phyloP scores from a whole-genome alignment of 2,329 filamentous ascomycete genomes.

The Lachnellula occidentalis region DNA sequence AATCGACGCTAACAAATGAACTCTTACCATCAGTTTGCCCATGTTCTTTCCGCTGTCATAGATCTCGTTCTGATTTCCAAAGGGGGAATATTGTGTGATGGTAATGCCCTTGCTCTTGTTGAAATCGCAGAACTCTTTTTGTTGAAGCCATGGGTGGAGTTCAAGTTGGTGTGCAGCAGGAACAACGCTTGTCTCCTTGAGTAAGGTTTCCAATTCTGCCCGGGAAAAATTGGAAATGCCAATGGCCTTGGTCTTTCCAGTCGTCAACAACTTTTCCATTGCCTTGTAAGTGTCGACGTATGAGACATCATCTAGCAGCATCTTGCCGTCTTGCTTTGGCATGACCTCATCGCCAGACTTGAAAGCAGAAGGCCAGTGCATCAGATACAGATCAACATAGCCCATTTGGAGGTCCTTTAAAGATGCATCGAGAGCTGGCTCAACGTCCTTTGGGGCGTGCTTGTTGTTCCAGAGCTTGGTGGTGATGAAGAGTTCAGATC shows the following conservation, averaged over 20 bases:
- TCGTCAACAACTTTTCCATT: conserved; percentile 49
- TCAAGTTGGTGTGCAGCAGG: conserved; percentile 56
- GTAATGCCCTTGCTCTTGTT: conserved; percentile 39
- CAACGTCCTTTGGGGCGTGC: conserved; percentile 32
- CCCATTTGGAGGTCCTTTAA: conserved; percentile 34
- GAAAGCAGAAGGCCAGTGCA: conserved; percentile 36
- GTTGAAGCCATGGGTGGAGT: conserved; percentile 47
- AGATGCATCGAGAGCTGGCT: conserved; percentile 30
- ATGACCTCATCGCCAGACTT: conserved; percentile 21
- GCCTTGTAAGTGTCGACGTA: conserved; percentile 51
- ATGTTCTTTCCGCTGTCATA: conserved; percentile 54
- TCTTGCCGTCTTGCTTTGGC: conserved; percentile 24
- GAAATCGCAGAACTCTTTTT: conserved; percentile 43
- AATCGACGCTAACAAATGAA: neutral
- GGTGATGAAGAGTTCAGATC: conserved; percentile 44
- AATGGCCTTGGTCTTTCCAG: conserved; percentile 50
- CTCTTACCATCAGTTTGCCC: conserved; percentile 30
- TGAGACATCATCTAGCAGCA: conserved; percentile 17
- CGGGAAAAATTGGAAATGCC: conserved; percentile 57
- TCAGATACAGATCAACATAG: conserved; percentile 37
- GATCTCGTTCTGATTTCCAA: conserved; percentile 59
- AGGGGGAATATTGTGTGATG: conserved; percentile 42
- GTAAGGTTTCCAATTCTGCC: conserved; percentile 34
- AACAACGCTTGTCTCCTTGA: conserved; percentile 40
- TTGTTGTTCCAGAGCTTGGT: conserved; percentile 55